Evolutionary conservation across 176 grass and related monocot species (phyloP).

Genomic region (Otatea glauca): DNA sequence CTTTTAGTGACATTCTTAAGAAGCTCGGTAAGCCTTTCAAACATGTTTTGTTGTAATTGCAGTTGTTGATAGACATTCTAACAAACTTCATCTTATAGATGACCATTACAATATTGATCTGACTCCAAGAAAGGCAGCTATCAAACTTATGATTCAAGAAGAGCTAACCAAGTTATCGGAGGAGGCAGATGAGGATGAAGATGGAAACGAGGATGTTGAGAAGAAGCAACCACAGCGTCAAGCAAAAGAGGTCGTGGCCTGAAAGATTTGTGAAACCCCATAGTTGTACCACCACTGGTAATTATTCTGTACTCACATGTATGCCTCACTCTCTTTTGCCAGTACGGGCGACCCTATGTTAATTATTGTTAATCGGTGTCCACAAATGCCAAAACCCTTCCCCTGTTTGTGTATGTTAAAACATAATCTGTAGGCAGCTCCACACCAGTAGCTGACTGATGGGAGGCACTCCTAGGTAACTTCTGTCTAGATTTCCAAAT

Average conservation of each 20-base stretch:
- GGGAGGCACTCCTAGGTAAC: conserved; percentile 43
- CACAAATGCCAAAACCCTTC: conserved; percentile 2
- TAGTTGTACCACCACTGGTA: conserved; percentile 51
- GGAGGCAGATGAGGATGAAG: conserved; percentile 53
- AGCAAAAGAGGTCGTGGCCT: conserved; percentile 43
- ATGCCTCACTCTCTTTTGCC: conserved; percentile 34
- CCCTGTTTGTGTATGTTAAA: conserved; percentile 48
- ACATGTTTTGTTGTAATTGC: conserved; percentile 19
- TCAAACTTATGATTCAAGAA: conserved; percentile 78
- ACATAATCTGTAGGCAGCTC: conserved; percentile 45
- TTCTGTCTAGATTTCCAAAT: conserved; percentile 43
- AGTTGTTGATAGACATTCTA: not conserved
- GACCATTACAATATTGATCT: conserved; percentile 73
- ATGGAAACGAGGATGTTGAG: conserved; percentile 32
- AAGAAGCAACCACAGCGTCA: conserved; percentile 42
- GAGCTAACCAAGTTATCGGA: conserved; percentile 72
- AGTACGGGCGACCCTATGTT: conserved; percentile 39
- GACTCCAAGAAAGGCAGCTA: conserved; percentile 60
- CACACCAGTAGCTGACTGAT: conserved; percentile 54
- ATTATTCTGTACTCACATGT: conserved; percentile 46
- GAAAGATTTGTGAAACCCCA: conserved; percentile 37
- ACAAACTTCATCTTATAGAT: conserved; percentile 44
- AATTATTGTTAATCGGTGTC: conserved; percentile 33
- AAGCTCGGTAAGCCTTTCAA: conserved; percentile 65
- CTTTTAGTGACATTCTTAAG: conserved; percentile 84